Percentiles rank a stretch among this genome's conserved stretches.
Evolutionary conservation across 108 stramenopile genomes (phyloP).

Genomic region (Epithemia pelagica): DNA sequence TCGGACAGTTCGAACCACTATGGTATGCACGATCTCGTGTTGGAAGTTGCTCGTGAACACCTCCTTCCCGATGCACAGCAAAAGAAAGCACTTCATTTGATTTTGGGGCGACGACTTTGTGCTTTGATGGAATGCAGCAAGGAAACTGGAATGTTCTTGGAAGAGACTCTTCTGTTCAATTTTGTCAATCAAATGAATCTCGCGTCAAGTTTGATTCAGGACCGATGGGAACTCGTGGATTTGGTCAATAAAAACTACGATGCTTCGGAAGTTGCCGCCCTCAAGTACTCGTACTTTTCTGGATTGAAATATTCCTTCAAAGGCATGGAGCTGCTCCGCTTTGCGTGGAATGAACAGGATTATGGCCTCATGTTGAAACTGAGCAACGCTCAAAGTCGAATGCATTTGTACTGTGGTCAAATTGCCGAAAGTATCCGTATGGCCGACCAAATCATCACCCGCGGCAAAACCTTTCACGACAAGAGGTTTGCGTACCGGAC

Average conservation of each 20-base stretch:
- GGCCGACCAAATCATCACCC: not conserved
- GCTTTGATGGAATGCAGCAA: not conserved
- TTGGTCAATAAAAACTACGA: slow-evolving; percentile 1
- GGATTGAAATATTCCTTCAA: not conserved
- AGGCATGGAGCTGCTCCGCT: not conserved
- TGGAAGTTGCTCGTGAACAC: not conserved
- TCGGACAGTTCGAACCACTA: not conserved
- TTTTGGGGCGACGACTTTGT: not conserved
- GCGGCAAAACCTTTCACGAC: not conserved
- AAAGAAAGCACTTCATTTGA: not conserved
- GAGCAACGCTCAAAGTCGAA: not conserved
- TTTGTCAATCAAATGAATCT: not conserved
- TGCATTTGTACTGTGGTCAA: not conserved
- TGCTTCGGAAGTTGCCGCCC: slow-evolving; percentile 1
- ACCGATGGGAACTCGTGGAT: not conserved
- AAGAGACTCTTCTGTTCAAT: slow-evolving; percentile 1
- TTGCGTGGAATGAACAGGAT: not conserved
- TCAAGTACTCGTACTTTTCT: not conserved
- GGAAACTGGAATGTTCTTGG: slow-evolving; percentile 1
- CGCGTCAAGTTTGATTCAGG: not conserved
- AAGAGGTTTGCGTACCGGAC: not conserved
- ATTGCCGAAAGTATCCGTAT: not conserved
- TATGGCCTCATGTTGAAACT: not conserved
- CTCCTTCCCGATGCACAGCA: not conserved
- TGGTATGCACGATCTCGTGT: not conserved